Conservation (phyloP, 176 grass and related monocot species). For the Urochloa ruziziensis region DNA sequence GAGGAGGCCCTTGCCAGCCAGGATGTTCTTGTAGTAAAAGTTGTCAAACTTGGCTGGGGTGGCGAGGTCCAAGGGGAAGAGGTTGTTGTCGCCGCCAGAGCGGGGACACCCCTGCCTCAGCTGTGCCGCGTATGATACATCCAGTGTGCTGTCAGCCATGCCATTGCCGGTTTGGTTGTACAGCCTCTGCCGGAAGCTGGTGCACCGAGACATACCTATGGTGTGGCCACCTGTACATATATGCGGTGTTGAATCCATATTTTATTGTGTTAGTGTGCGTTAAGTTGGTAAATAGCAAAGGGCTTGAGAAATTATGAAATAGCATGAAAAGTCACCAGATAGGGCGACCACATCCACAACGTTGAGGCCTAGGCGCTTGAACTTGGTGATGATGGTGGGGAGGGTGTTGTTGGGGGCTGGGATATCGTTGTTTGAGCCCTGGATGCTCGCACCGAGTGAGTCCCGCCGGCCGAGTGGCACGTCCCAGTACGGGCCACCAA, state of each 20-base stretch:
- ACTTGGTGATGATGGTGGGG: slow-evolving; percentile 89
- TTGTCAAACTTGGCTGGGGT: slow-evolving; percentile 85
- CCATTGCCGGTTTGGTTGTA: slow-evolving; percentile 89
- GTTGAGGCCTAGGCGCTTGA: slow-evolving; percentile 69
- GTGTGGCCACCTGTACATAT: slow-evolving; percentile 64
- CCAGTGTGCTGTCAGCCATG: slow-evolving; percentile 59
- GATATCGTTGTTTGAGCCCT: slow-evolving; percentile 90
- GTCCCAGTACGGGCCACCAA: slow-evolving; percentile 77
- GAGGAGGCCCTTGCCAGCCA: slow-evolving; percentile 69
- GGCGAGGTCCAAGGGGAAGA: slow-evolving; percentile 66
- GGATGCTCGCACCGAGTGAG: slow-evolving; percentile 70
- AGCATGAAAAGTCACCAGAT: slow-evolving; percentile 32
- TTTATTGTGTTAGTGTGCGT: background rate
- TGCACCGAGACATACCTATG: slow-evolving; percentile 77
- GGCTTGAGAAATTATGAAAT: background rate
- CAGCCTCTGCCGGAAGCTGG: slow-evolving; percentile 85
- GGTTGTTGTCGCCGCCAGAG: slow-evolving; percentile 77
- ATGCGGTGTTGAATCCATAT: background rate
- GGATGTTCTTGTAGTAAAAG: slow-evolving; percentile 75
- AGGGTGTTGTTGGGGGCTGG: slow-evolving; percentile 96
- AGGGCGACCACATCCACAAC: slow-evolving; percentile 76
- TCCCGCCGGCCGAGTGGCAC: slow-evolving; percentile 91
- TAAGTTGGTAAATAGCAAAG: background rate
- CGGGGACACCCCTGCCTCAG: slow-evolving; percentile 64
- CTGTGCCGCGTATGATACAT: slow-evolving; percentile 38